These are phyloP conservation scores for Pythium pyrilobum DNA, from an alignment of 352 stramenopile species.

Conservation along the genomic window DNA sequence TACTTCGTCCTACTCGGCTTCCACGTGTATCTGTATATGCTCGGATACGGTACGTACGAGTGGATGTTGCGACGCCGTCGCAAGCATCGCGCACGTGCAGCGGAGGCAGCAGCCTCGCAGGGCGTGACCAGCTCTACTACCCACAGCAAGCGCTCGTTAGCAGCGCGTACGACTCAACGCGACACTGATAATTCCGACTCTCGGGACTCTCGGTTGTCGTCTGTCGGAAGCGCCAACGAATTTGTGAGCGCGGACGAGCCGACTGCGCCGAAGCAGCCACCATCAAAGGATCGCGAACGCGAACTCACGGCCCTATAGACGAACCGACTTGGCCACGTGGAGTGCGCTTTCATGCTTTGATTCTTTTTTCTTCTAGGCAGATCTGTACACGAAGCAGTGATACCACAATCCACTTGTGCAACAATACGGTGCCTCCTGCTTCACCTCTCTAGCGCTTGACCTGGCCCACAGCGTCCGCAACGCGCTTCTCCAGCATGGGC, in stretches of 20 bases:
- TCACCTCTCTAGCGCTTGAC: slow-evolving; percentile 35
- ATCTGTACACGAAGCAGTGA: slow-evolving; percentile 12
- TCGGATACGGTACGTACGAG: slow-evolving; percentile 85
- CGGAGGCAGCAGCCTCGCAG: slow-evolving; percentile 42
- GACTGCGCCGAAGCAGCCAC: background rate
- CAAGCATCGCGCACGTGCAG: slow-evolving; percentile 34
- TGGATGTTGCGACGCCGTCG: slow-evolving; percentile 82
- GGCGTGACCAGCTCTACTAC: slow-evolving; percentile 16
- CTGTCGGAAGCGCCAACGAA: slow-evolving; percentile 31
- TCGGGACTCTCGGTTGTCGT: slow-evolving; percentile 22
- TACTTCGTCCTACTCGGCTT: slow-evolving; percentile 82
- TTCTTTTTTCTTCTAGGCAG: slow-evolving; percentile 11
- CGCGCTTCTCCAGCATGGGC: slow-evolving; percentile 64
- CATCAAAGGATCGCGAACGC: background rate
- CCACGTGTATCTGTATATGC: slow-evolving; percentile 69
- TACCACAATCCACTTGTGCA: background rate
- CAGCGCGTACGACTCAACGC: slow-evolving; percentile 14
- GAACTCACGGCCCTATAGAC: slow-evolving; percentile 23
- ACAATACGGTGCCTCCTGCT: background rate
- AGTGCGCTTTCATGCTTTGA: background rate
- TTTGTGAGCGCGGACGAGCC: slow-evolving; percentile 25
- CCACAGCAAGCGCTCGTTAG: slow-evolving; percentile 12
- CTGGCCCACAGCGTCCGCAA: slow-evolving; percentile 68
- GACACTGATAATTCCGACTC: slow-evolving; percentile 10
- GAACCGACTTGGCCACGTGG: background rate